Percentiles rank a stretch among this genome's conserved stretches.
Conservation (phyloP, 2,329 filamentous ascomycete species). For the Penicillium expansum region DNA sequence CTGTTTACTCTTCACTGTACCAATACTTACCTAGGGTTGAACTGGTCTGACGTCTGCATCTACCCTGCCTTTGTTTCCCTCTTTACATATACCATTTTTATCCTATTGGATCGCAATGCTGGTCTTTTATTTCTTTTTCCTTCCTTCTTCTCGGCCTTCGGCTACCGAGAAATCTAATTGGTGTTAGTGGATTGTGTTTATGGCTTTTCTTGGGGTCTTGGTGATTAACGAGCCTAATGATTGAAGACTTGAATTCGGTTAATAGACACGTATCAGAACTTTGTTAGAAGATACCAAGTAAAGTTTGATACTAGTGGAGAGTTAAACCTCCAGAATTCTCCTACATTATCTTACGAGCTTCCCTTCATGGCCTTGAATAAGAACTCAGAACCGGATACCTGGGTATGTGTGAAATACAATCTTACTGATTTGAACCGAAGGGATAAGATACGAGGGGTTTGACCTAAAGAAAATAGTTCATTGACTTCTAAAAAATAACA, state of each 20-base stretch:
- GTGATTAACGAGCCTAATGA: background rate
- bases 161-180: background rate
- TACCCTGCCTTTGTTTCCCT: background rate
- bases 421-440: too few species aligned
- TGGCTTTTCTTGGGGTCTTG: background rate
- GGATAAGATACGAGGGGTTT: background rate
- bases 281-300: background rate
- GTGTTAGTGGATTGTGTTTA: background rate
- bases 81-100: slow-evolving; percentile 9
- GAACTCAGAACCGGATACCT: background rate
- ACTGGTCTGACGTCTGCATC: slow-evolving; percentile 1
- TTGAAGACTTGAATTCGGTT: background rate
- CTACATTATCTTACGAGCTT: background rate
- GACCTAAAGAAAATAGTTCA: background rate
- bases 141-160: background rate
- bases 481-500: slow-evolving; percentile 7
- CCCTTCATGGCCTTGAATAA: background rate
- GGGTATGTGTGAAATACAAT: background rate
- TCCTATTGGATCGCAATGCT: background rate
- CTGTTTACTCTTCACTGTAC: slow-evolving; percentile 8
- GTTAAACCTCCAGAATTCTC: background rate
- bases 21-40: slow-evolving; percentile 1
- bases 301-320: background rate
- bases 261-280: background rate
- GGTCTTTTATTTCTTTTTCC: background rate